These are phyloP conservation scores for Apiospora marii DNA, from an alignment of 2,329 filamentous ascomycete genomes.

Conservation along the genomic window DNA sequence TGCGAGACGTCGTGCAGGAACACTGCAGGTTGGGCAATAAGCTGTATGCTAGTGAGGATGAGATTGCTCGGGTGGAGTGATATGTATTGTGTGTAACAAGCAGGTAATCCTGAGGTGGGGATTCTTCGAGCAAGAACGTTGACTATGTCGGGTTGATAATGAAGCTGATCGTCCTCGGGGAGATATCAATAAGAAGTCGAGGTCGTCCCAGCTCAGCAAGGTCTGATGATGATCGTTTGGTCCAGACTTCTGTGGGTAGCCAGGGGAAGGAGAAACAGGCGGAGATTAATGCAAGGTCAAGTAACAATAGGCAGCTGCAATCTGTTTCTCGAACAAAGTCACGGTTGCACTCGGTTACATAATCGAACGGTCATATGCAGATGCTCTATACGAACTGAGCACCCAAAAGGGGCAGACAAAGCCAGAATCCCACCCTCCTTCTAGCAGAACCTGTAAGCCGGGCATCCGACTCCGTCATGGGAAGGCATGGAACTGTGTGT, in stretches of 20 bases:
- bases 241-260: conserved; percentile 2
- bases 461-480: neutral
- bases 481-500: neutral
- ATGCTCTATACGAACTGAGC: neutral
- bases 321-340: conserved; percentile 3
- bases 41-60: neutral
- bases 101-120: neutral
- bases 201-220: neutral
- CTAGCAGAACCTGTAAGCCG: neutral
- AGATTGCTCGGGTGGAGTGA: neutral
- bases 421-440: neutral
- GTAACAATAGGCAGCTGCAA: neutral
- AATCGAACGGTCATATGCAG: neutral
- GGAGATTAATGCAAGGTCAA: neutral
- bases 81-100: conserved; percentile 7
- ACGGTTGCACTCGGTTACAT: neutral
- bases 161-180: neutral
- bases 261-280: neutral
- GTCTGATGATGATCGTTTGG: neutral
- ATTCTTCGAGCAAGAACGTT: neutral
- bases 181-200: neutral
- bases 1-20: neutral
- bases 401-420: conserved; percentile 1
- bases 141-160: conserved; percentile 1
- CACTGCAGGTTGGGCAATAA: neutral